Base-by-base conservation (phyloP, 331 rosid species). In the Quercus lobata region DNA sequence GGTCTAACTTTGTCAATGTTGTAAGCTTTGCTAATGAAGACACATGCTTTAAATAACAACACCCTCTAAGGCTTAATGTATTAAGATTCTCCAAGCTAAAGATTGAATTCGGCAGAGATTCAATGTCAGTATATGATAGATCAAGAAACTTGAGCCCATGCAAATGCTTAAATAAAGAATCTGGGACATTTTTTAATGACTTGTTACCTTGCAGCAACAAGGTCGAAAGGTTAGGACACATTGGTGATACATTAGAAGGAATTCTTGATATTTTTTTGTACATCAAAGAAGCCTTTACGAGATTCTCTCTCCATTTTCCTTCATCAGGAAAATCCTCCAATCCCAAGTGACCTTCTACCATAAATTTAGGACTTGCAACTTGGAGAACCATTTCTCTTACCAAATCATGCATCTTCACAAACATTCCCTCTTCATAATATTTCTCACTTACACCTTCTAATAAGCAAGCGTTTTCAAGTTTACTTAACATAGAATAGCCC, bases 371-470 rank as follows among this genome's bases (percentile, higher is more conserved):
- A 75, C 60, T 53, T 4, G 30, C 19, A 57, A 83, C 52, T 4
- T 14, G 60, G 27, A 75, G 60, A 0, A 73, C 83, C 86, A 78
- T 78, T n/a, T 57, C 80, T 30, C 86, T 55, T 17, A 74, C 2
- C 55, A 83, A 78, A 71, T 82, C 79, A 52, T 82, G 82, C 86
- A 78, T 78, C 58, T 82, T 78, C 76, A 82, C 82, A 57, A 12
- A 52, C 32, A 2, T 30, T 30, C 32, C 32, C 4, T 30, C 5
- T 30, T 3, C 32, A 30, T 30, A 30, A 30, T 30, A 4, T 30
- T 7, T 1, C 2, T 37, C 73, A 16, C 0, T 21, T 68, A 25
- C 29, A 77, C 80, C 9, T 54, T 66, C 46, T 56, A 78, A 27
- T 5, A 69, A 57, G 41, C 77, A 61, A 3, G 49, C 72, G 41